A percentile compares a stretch with the other conserved stretches of the same genome.
These are phyloP conservation scores for Dendrobium chrysotoxum DNA, from an alignment of 106 monocot genomes.

Conservation along the genomic window DNA sequence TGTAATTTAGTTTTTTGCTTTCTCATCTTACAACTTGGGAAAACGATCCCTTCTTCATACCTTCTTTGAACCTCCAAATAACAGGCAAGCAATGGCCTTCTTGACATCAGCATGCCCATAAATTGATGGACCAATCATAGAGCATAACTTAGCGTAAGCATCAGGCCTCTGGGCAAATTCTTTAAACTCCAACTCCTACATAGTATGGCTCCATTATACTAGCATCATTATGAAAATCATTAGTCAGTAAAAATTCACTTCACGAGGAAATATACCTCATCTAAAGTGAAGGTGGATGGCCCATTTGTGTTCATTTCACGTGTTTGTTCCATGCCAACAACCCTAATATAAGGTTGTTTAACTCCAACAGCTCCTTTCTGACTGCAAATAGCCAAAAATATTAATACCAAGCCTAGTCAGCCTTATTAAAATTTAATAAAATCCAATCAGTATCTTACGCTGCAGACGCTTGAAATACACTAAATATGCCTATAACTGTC, in stretches of 20 bases:
- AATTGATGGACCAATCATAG: conserved; percentile 92
- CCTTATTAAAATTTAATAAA: not conserved
- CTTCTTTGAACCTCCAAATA: conserved; percentile 97
- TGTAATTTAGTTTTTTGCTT: not conserved
- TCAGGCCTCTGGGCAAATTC: conserved; percentile 92
- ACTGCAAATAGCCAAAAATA: conserved; percentile 24
- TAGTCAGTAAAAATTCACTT: no score
- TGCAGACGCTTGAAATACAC: conserved; percentile 90
- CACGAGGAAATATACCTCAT: conserved; percentile 47
- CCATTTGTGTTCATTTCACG: conserved; percentile 70
- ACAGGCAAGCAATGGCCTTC: conserved; percentile 86
- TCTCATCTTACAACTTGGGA: not conserved
- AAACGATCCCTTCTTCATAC: conserved; percentile 21
- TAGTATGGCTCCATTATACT: not conserved
- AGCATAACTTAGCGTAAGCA: conserved; percentile 79
- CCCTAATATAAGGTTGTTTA: conserved; percentile 94
- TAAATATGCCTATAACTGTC: conserved; percentile 87
- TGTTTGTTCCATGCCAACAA: conserved; percentile 88
- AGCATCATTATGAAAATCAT: not conserved
- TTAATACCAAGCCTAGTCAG: not conserved
- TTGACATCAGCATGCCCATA: conserved; percentile 96
- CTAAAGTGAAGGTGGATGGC: conserved; percentile 71
- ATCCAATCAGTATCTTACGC: conserved; percentile 31
- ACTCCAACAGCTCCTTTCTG: conserved; percentile 96
- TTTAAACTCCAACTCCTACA: conserved; percentile 78